Evolutionary conservation across 139 green algal species (phyloP), one percentile per base, ranked within the genome.

Genomic region (Closterium sp.): DNA sequence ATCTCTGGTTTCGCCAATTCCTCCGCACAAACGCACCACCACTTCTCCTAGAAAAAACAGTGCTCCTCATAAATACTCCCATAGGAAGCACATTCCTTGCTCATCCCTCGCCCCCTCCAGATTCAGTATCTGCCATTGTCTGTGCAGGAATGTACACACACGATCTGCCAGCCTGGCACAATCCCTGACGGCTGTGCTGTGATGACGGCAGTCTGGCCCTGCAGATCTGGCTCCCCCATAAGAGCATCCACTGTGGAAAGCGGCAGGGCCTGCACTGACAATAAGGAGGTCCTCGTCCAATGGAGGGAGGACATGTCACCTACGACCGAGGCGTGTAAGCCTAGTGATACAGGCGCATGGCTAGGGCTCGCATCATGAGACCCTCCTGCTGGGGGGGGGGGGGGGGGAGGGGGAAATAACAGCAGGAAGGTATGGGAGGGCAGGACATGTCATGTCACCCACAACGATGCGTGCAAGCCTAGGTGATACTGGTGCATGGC

Each of bases 401-500:
- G 7, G 21, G 4, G 8, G 55, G 10, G 55, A 28, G 55, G 55
- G 23, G 55, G 55, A 19, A 6, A 19, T 2, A 19, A 3, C 16
- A 19, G 55, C 16, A 12, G 4, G 55, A 28, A 76, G 4, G 43
- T 3, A 16, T 4, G 43, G 9, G 43, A 55, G 43, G 43, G 89
- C 85, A 30, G 89, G 89, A 90, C 31, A 88, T 7, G n/a, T 19
- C 89, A 92, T 93, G 81, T 92, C 89, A 92, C 89, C 89, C 16
- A 92, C 84, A 8, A 89, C 36, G 38, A 34, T 34, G 85, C 89
- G 87, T 91, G 87, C 36, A 88, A 35, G 36, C 90, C 89, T 76
- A 93, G 87, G 32, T 93, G 90, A 21, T 83, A 93, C 34, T 93
- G 87, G 25, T n/a, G 90, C 90, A 93, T 93, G 9, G 90, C 90